A percentile compares a stretch with the other conserved stretches of the same genome.
These are phyloP conservation scores for Alternaria ethzedia DNA, from an alignment of 2,329 filamentous ascomycete species.

Conservation along the genomic window DNA sequence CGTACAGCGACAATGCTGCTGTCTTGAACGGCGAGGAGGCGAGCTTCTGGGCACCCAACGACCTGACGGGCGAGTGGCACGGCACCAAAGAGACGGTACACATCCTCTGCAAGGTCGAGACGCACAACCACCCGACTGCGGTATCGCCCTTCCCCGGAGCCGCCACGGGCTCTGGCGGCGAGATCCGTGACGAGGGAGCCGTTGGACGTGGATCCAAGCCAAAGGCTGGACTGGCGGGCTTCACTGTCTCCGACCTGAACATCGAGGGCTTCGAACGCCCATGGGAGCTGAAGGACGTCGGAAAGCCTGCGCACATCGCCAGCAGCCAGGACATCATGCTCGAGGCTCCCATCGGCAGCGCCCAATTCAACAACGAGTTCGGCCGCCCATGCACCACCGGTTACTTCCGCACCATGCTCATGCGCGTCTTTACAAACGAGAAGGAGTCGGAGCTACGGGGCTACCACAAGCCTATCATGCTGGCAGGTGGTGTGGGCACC, in stretches of 20 bases:
- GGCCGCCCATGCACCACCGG: conserved; percentile 87
- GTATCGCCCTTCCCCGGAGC: conserved; percentile 93
- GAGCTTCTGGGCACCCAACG: conserved; percentile 86
- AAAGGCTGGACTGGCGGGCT: conserved; percentile 89
- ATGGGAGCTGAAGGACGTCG: conserved; percentile 85
- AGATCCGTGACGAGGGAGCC: conserved; percentile 93
- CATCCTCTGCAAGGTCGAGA: conserved; percentile 93
- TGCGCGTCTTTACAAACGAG: conserved; percentile 66
- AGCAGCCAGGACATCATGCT: conserved; percentile 97
- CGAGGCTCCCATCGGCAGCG: conserved; percentile 92
- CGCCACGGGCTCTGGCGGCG: conserved; percentile 92
- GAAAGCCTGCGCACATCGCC: conserved; percentile 88
- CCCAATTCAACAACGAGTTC: conserved; percentile 97
- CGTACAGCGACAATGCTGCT: conserved; percentile 98
- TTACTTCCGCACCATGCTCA: conserved; percentile 89
- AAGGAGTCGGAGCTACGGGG: conserved; percentile 77
- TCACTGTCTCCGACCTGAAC: conserved; percentile 91
- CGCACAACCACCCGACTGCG: conserved; percentile 95
- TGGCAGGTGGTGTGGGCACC: conserved; percentile 92
- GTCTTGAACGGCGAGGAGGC: conserved; percentile 77
- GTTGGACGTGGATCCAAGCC: conserved; percentile 91
- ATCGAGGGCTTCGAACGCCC: conserved; percentile 83
- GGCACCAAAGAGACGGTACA: conserved; percentile 86
- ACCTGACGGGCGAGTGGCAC: conserved; percentile 85
- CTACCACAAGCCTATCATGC: conserved; percentile 99